phyloP scores from a whole-genome alignment of 148 eudicot species.

The Pouteria glomerata region DNA sequence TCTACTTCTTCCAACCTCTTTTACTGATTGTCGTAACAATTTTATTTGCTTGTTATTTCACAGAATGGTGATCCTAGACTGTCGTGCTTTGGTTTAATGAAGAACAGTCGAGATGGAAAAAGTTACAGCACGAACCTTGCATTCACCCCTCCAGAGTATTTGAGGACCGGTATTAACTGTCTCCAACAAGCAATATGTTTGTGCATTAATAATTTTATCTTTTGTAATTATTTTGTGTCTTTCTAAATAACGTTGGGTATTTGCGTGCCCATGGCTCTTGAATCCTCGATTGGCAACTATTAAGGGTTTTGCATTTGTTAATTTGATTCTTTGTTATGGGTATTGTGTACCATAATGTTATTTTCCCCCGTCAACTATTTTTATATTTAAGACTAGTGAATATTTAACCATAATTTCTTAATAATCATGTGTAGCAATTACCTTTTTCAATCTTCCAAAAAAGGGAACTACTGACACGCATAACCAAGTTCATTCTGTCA shows the following conservation, averaged over 20 bases:
- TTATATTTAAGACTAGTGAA: not conserved
- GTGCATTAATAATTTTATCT: not conserved
- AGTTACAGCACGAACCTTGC: constrained; percentile 98
- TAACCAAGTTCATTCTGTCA: not conserved
- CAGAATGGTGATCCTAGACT: constrained; percentile 89
- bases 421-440: not conserved
- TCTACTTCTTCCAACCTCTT: not conserved
- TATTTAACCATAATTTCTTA: not conserved
- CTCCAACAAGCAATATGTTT: not conserved
- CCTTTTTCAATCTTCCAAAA: not conserved
- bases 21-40: not conserved
- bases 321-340: not conserved
- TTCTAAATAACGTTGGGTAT: not conserved
- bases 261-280: not conserved
- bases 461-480: not conserved
- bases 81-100: constrained; percentile 97
- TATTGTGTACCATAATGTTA: no score
- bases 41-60: constrained; percentile 6
- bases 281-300: not conserved
- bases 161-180: constrained; percentile 70
- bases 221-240: not conserved
- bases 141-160: constrained; percentile 94
- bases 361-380: not conserved
- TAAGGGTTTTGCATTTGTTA: not conserved
- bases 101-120: constrained; percentile 96